These are phyloP conservation scores for Pestalotiopsis sp. DNA, from an alignment of 2,329 filamentous ascomycete genomes.

Conservation along the genomic window DNA sequence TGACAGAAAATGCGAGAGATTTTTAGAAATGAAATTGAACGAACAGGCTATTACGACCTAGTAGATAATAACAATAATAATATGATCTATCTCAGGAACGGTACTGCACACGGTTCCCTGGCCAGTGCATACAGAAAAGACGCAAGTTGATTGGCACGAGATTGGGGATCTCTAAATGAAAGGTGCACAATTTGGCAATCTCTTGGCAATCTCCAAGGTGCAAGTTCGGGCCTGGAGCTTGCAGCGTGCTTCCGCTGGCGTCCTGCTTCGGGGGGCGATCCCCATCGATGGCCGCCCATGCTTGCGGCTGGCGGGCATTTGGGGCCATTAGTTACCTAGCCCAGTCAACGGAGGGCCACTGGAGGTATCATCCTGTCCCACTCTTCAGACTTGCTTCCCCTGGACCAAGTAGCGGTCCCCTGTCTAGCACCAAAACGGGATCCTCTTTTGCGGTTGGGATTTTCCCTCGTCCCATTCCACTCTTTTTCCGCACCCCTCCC, in stretches of 20 bases:
- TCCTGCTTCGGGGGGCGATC: neutral
- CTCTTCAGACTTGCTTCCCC: slow-evolving; percentile 3
- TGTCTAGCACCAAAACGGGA: slow-evolving; percentile 7
- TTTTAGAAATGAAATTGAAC: neutral
- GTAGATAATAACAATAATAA: neutral
- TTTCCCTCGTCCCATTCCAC: slow-evolving; percentile 4
- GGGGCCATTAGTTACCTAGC: neutral
- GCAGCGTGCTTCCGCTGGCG: neutral
- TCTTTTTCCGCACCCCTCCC: slow-evolving; percentile 2
- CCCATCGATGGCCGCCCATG: neutral
- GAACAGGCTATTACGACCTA: neutral
- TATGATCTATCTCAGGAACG: neutral
- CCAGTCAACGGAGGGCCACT: neutral
- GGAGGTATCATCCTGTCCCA: slow-evolving; percentile 11
- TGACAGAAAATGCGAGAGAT: neutral
- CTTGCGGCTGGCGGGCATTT: neutral
- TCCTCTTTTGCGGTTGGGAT: slow-evolving; percentile 11
- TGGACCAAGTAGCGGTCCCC: slow-evolving; percentile 3
- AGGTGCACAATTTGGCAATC: neutral
- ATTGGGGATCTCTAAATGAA: slow-evolving; percentile 7
- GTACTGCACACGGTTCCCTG: neutral
- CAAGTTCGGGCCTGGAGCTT: neutral
- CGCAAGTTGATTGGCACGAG: slow-evolving; percentile 9
- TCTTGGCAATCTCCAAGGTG: neutral
- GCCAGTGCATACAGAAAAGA: neutral